A percentile compares a stretch with the other conserved stretches of the same genome.
Evolutionary conservation across 1,284 basidiomycete species (phyloP).

Genomic region (Ustilago xerochloae): DNA sequence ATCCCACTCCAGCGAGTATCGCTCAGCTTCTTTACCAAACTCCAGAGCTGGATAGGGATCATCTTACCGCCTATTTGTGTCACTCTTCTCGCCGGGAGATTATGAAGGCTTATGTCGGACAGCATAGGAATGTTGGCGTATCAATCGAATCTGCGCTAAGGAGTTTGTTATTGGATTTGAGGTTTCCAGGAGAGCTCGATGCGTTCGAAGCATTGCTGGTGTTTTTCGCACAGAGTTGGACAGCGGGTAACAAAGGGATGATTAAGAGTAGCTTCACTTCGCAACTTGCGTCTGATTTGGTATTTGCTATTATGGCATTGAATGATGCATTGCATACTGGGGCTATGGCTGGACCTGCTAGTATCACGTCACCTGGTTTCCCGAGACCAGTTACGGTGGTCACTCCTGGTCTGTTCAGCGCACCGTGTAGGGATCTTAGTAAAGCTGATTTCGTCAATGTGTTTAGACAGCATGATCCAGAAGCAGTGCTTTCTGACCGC

Average conservation of each 20-base stretch:
- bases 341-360: slow-evolving; percentile 5
- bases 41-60: slow-evolving; percentile 83
- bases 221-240: slow-evolving; percentile 87
- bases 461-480: slow-evolving; percentile 56
- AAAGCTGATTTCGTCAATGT: slow-evolving; percentile 51
- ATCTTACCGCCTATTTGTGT: slow-evolving; percentile 83
- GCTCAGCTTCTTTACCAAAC: slow-evolving; percentile 87
- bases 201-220: slow-evolving; percentile 76
- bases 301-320: slow-evolving; percentile 85
- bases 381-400: slow-evolving; percentile 21
- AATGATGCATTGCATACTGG: slow-evolving; percentile 72
- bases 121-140: slow-evolving; percentile 83
- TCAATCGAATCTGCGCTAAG: slow-evolving; percentile 89
- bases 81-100: slow-evolving; percentile 76
- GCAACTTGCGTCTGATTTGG: slow-evolving; percentile 73
- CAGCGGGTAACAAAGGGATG: slow-evolving; percentile 77
- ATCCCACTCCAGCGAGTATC: slow-evolving; percentile 71
- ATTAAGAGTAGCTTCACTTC: slow-evolving; percentile 53
- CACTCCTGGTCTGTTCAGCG: slow-evolving; percentile 53
- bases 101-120: slow-evolving; percentile 84
- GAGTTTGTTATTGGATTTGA: slow-evolving; percentile 81
- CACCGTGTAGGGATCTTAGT: slow-evolving; percentile 27
- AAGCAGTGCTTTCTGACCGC: slow-evolving; percentile 53
- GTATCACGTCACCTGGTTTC: slow-evolving; percentile 26
- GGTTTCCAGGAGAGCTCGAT: slow-evolving; percentile 77